These are phyloP conservation scores for Scheffersomyces coipomensis DNA, from an alignment of 805 yeast genomes.

Conservation along the genomic window DNA sequence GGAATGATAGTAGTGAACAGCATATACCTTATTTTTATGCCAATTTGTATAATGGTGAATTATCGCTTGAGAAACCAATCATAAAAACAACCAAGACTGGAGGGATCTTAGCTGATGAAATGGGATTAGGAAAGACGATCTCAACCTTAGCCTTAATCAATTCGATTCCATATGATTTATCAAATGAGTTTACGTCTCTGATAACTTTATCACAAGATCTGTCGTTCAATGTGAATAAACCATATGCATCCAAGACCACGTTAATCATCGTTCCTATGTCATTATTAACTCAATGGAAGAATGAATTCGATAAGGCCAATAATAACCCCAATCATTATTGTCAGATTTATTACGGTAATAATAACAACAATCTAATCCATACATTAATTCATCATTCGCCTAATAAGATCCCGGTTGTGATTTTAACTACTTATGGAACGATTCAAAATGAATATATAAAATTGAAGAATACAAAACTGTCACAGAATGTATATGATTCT, in stretches of 20 bases:
- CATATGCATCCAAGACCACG: slow-evolving; percentile 71
- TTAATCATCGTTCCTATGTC: slow-evolving; percentile 89
- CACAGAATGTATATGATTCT: slow-evolving; percentile 21
- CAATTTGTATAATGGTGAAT: slow-evolving; percentile 76
- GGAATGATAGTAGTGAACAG: neutral
- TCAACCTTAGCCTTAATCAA: slow-evolving; percentile 74
- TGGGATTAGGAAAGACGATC: slow-evolving; percentile 95
- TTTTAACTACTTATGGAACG: slow-evolving; percentile 87
- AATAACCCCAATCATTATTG: slow-evolving; percentile 43
- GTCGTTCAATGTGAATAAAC: slow-evolving; percentile 10
- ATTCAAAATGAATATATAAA: slow-evolving; percentile 72
- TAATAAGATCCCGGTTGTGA: slow-evolving; percentile 59
- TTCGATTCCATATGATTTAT: slow-evolving; percentile 55
- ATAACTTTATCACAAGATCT: neutral
- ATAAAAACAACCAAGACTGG: slow-evolving; percentile 64
- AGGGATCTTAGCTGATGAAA: slow-evolving; percentile 92
- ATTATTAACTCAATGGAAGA: slow-evolving; percentile 85
- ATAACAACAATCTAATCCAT: slow-evolving; percentile 47
- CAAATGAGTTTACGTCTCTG: slow-evolving; percentile 7
- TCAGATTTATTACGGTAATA: slow-evolving; percentile 73
- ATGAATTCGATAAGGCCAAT: slow-evolving; percentile 66
- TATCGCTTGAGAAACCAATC: slow-evolving; percentile 66
- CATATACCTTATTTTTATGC: slow-evolving; percentile 56
- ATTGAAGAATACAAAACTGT: slow-evolving; percentile 28
- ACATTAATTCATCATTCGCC: slow-evolving; percentile 34